Evolutionary conservation across 768 basidiomycete genomes (phyloP).

Genomic region (Antrodiella citrinella): DNA sequence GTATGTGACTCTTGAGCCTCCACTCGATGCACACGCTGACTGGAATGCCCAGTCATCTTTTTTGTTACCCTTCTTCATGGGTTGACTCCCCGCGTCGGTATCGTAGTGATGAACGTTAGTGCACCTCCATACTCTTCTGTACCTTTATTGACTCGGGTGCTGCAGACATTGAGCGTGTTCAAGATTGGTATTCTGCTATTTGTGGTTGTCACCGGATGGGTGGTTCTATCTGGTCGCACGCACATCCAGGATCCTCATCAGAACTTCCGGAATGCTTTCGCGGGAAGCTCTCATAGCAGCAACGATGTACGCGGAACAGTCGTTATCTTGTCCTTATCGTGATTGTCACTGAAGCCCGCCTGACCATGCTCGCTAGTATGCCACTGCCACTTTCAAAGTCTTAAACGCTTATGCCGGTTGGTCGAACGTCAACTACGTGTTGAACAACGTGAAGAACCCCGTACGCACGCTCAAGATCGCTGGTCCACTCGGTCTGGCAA

Average conservation of each 20-base stretch:
- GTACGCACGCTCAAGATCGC: constrained; percentile 56
- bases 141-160: not conserved
- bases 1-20: constrained; percentile 19
- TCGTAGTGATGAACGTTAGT: constrained; percentile 48
- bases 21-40: not conserved
- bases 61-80: constrained; percentile 47
- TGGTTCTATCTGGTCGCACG: constrained; percentile 51
- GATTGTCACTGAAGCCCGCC: not conserved
- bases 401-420: constrained; percentile 41
- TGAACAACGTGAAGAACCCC: constrained; percentile 54
- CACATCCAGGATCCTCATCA: constrained; percentile 46
- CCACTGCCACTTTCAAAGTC: constrained; percentile 54
- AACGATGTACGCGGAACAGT: constrained; percentile 29
- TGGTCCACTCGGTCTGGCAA: constrained; percentile 47
- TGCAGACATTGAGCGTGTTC: constrained; percentile 41
- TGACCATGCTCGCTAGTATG: constrained; percentile 32
- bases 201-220: constrained; percentile 50
- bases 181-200: constrained; percentile 48
- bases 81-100: constrained; percentile 38
- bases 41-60: constrained; percentile 31
- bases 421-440: constrained; percentile 50
- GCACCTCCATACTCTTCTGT: not conserved
- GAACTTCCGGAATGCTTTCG: constrained; percentile 52
- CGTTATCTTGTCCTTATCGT: not conserved
- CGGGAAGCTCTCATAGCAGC: constrained; percentile 43